Base-by-base conservation (phyloP, 768 basidiomycete genomes). In the Collybia mongolica region DNA sequence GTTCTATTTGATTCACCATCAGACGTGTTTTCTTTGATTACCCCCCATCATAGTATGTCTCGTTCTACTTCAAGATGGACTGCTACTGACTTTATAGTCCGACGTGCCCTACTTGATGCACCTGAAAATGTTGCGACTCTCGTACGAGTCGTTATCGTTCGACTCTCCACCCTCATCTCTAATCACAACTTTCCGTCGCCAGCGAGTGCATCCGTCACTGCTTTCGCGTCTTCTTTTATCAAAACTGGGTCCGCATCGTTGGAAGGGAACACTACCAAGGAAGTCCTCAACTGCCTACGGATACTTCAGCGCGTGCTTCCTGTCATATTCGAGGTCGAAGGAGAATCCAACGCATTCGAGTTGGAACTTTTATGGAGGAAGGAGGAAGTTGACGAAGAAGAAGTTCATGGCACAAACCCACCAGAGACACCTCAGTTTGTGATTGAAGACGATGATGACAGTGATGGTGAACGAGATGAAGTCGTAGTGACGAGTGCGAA, bases 251-350 rank as follows among this genome's bases (percentile, higher is more conserved):
- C 77, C 8, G 71, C 74, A 17, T 65, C 73, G 6, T 53, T 73
- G 5, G 84, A 82, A 53, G 76, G 80, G 54, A 90, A 83, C 58
- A 73, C 93, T 23, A 87, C 88, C 2, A 92, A 87, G 57, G 88
- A 98, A 65, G 91, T 86, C 3, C 75, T 99, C 39, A 98, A 97
- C 61, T 94, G 93, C 62, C 64, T 98, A n/a, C 81, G 96, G 23
- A 82, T 98, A 6, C 79, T 99, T 17, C 87, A 92, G 51, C 82
- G 97, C 43, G 79, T 98, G 17, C 72, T 98, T 14, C 95, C 95
- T 2, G 84, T 95, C n/a, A 70, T 98, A 38, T 94, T 95, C 59
- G 90, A 88, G 59, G 72, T 83, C 28, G 85, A 89, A 52, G 82
- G 82, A 24, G 90, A 89, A 60, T 73, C 82, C 1, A 84, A 81